Evolutionary conservation across 192 early-diverging fungal species (phyloP).

Genomic region (Backusella tuberculispora): DNA sequence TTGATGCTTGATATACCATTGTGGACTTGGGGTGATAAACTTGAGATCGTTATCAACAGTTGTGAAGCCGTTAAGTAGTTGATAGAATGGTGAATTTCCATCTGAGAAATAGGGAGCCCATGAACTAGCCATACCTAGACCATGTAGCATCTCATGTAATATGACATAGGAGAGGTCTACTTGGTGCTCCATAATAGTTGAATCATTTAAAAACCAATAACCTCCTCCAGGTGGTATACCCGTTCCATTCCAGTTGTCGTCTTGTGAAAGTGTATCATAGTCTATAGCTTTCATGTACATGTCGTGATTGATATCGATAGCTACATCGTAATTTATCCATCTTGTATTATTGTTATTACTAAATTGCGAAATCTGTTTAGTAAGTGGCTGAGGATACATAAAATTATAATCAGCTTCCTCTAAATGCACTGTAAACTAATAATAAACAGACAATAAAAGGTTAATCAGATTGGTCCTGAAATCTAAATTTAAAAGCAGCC

Average conservation of each 20-base stretch:
- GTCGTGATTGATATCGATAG: conserved; percentile 42
- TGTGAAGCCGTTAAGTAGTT: conserved; percentile 25
- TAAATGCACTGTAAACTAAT: conserved; percentile 39
- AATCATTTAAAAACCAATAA: conserved; percentile 37
- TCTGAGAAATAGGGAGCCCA: conserved; percentile 40
- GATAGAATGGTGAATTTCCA: conserved; percentile 29
- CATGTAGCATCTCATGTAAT: conserved; percentile 40
- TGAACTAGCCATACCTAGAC: conserved; percentile 39
- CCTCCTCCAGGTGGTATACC: conserved; percentile 29
- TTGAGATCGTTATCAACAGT: conserved; percentile 13
- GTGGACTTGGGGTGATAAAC: conserved; percentile 25
- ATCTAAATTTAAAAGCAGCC: conserved; percentile 13
- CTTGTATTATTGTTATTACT: conserved; percentile 16
- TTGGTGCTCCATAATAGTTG: conserved; percentile 28
- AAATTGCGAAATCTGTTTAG: conserved; percentile 33
- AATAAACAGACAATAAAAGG: not conserved
- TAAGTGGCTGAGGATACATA: conserved; percentile 42
- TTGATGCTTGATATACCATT: conserved; percentile 28
- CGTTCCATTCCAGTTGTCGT: conserved; percentile 32
- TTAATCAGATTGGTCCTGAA: not conserved
- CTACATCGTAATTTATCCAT: conserved; percentile 36
- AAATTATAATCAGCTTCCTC: conserved; percentile 36
- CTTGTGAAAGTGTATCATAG: conserved; percentile 12
- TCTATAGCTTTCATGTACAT: conserved; percentile 29
- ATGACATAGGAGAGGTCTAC: conserved; percentile 39